Evolutionary conservation across 2,329 filamentous ascomycete species (phyloP).

Genomic region (Pleurostoma richardsiae): DNA sequence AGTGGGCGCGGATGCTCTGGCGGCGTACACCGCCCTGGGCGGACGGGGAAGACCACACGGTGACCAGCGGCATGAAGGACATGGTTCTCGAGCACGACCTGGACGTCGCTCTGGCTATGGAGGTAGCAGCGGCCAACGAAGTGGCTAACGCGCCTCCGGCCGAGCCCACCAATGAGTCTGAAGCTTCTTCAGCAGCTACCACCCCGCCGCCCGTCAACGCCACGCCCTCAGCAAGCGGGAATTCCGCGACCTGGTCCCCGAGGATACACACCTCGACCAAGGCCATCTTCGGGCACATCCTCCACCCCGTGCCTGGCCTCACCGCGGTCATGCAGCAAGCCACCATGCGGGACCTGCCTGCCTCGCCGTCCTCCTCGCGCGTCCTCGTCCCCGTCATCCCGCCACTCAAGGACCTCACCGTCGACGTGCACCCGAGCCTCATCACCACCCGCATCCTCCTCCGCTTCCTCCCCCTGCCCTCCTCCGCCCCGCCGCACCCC

Average conservation of each 20-base stretch:
- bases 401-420: conserved; percentile 35
- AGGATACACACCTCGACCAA: conserved; percentile 1
- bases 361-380: conserved; percentile 15
- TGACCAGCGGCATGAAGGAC: neutral
- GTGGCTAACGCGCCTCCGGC: neutral
- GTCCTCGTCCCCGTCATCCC: conserved; percentile 41
- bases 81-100: neutral
- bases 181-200: neutral
- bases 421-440: conserved; percentile 20
- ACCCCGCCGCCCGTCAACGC: conserved; percentile 6
- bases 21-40: conserved; percentile 10
- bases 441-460: conserved; percentile 33
- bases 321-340: conserved; percentile 2
- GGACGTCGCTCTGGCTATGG: neutral
- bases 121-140: neutral
- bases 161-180: neutral
- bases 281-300: conserved; percentile 47
- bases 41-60: neutral
- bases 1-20: conserved; percentile 25
- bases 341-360: conserved; percentile 1
- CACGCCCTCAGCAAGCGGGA: neutral
- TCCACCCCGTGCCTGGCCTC: conserved; percentile 26
- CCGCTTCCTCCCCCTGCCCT: conserved; percentile 36
- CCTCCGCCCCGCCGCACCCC: conserved; percentile 2
- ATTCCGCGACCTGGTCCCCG: neutral